Evolutionary conservation across 2,329 filamentous ascomycete genomes (phyloP), one percentile per base, ranked within the genome.

Genomic region (Elsinoe necatrix): DNA sequence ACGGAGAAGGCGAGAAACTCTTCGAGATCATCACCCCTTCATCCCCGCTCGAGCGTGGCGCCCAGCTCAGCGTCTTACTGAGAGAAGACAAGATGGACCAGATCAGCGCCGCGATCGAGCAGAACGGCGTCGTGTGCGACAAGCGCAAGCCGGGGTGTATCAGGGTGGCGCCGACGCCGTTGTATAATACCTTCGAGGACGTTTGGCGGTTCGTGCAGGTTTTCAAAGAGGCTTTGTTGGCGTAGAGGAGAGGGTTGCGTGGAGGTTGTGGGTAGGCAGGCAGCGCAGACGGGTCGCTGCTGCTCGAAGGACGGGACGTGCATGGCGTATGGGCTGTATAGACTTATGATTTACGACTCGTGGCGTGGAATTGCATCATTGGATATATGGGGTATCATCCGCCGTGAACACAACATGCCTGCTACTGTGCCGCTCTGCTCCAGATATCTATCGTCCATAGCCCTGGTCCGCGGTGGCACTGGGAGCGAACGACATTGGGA

Each of bases 131-230:
- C 1, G 80, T 95, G 1, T 83, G 87, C 37, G 90, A 95, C 67
- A 87, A 93, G 77, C 77, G 90, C 58, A 88, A 87, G 69, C 90
- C 91, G 0, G 84, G 91, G 67, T 90, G 95, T 14, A 84, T 95
- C 54, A 77, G 90, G 1, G 83, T 95, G 1, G 89, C 90, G 1
- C 90, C 91, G 1, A 85, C 87, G 41, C 89, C 90, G 11, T 69
- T 95, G 62, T 95, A 95, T 71, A 92, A 92, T 65, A 82, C 80
- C 0, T 95, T 88, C 67, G 76, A 77, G 59, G 90, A 95, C 64
- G 83, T 90, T 5, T 83, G 72, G 73, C 68, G 71, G 16, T 88
- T 88, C 66, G 77, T 74, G 55, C 69, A 71, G 35, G 71, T 81
- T n/a, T 83, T 84, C 63, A 65, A 72, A 5, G 64, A 70, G 43